phyloP scores from a whole-genome alignment of 331 rosid species.

The Saraca asoca region DNA sequence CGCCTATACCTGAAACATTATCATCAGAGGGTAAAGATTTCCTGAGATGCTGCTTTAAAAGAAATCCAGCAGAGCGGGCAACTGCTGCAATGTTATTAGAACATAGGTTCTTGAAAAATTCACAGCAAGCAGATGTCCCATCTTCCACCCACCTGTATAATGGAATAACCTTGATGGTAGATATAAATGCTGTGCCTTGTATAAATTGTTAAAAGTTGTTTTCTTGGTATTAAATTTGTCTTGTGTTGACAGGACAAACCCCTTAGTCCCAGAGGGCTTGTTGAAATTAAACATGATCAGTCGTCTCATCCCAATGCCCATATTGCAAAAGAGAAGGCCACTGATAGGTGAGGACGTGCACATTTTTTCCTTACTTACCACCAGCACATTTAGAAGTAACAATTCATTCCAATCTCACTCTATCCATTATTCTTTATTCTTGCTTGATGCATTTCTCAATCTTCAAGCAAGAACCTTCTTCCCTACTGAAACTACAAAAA shows the following conservation, averaged over 20 bases:
- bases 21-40: slow-evolving; percentile 76
- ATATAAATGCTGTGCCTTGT: slow-evolving; percentile 20
- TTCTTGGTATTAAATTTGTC: slow-evolving; percentile 23
- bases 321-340: slow-evolving; percentile 43
- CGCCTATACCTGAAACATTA: slow-evolving; percentile 72
- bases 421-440: slow-evolving; percentile 20
- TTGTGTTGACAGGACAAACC: slow-evolving; percentile 57
- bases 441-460: slow-evolving; percentile 33
- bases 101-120: slow-evolving; percentile 66
- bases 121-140: slow-evolving; percentile 47
- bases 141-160: slow-evolving; percentile 40
- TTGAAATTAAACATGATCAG: slow-evolving; percentile 54
- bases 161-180: slow-evolving; percentile 52
- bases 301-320: slow-evolving; percentile 38
- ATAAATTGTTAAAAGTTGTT: slow-evolving; percentile 11
- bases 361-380: neutral
- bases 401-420: neutral
- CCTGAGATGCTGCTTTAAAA: slow-evolving; percentile 65
- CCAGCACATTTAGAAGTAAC: slow-evolving; percentile 26
- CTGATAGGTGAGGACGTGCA: slow-evolving; percentile 47
- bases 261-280: slow-evolving; percentile 50
- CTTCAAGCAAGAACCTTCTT: slow-evolving; percentile 39
- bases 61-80: slow-evolving; percentile 81
- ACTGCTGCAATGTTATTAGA: slow-evolving; percentile 64
- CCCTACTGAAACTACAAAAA: slow-evolving; percentile 42